Conservation (phyloP, 2,329 filamentous ascomycete species). For the Penicillium sp. region DNA sequence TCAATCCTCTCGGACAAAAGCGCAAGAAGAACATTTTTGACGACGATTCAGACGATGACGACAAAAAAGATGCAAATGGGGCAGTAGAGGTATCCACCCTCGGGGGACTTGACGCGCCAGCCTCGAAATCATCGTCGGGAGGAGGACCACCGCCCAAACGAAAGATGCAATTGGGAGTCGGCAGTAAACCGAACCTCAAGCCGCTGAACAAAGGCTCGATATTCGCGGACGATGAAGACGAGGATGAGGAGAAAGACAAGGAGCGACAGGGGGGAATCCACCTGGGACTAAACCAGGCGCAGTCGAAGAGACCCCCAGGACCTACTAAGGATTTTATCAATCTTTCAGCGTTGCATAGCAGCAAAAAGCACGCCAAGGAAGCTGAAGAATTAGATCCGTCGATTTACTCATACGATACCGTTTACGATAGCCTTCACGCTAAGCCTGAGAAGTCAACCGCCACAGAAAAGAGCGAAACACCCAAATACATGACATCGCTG, state of each 20-base stretch:
- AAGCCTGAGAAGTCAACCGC: slow-evolving; percentile 32
- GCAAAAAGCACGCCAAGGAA: slow-evolving; percentile 44
- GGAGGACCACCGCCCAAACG: slow-evolving; percentile 31
- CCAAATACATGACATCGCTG: slow-evolving; percentile 61
- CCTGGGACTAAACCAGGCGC: slow-evolving; percentile 26
- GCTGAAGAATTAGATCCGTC: slow-evolving; percentile 46
- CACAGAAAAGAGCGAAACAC: slow-evolving; percentile 31
- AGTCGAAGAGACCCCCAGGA: slow-evolving; percentile 14
- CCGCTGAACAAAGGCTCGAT: slow-evolving; percentile 37
- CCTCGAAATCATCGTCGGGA: slow-evolving; percentile 16
- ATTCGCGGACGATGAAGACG: slow-evolving; percentile 39
- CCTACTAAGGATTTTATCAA: slow-evolving; percentile 41
- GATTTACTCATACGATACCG: slow-evolving; percentile 51
- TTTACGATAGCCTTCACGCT: slow-evolving; percentile 50
- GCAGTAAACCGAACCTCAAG: slow-evolving; percentile 29
- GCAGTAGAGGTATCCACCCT: slow-evolving; percentile 39
- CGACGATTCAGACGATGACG: slow-evolving; percentile 42
- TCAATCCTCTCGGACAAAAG: slow-evolving; percentile 39
- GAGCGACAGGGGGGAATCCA: slow-evolving; percentile 18
- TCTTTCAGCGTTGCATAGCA: slow-evolving; percentile 47
- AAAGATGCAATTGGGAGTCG: slow-evolving; percentile 32
- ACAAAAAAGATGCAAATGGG: slow-evolving; percentile 19
- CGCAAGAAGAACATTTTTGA: slow-evolving; percentile 50
- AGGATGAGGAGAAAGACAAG: slow-evolving; percentile 25
- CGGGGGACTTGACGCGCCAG: slow-evolving; percentile 34